A percentile compares a stretch with the other conserved stretches of the same genome.
Evolutionary conservation across 768 basidiomycete genomes (phyloP).

Genomic region (Leccinellum albellum): DNA sequence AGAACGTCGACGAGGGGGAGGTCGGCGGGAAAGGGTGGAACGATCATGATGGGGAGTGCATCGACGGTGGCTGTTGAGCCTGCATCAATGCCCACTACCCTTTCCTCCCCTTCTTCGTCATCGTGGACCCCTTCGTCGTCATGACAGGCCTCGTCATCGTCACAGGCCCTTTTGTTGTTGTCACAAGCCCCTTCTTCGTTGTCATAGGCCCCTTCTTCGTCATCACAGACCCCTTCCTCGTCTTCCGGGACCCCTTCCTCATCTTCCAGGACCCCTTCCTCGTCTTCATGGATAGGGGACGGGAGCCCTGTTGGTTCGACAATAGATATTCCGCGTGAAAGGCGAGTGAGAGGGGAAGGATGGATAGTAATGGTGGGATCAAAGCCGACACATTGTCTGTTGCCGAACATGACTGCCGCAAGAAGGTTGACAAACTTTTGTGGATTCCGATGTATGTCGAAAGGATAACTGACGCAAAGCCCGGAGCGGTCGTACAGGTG

Average conservation of each 20-base stretch:
- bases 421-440: neutral
- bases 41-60: neutral
- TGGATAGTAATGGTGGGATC: neutral
- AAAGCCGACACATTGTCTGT: neutral
- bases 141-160: too few relatives aligned
- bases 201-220: too few relatives aligned
- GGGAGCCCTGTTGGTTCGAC: neutral
- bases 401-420: neutral
- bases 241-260: too few relatives aligned
- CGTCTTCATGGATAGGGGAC: neutral
- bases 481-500: neutral
- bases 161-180: too few relatives aligned
- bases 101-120: too few relatives aligned
- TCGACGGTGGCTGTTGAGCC: neutral
- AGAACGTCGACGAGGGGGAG: neutral
- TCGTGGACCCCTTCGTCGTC: too few relatives aligned
- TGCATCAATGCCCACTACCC: neutral
- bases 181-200: too few relatives aligned
- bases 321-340: neutral
- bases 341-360: neutral
- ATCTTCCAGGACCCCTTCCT: too few relatives aligned
- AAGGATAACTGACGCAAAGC: neutral
- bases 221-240: neutral
- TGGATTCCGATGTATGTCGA: neutral
- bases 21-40: too few relatives aligned